Evolutionary conservation across 1,139 yeast genomes (phyloP), one percentile per base, ranked within the genome.

Genomic region (Suhomyces wounanorum): DNA sequence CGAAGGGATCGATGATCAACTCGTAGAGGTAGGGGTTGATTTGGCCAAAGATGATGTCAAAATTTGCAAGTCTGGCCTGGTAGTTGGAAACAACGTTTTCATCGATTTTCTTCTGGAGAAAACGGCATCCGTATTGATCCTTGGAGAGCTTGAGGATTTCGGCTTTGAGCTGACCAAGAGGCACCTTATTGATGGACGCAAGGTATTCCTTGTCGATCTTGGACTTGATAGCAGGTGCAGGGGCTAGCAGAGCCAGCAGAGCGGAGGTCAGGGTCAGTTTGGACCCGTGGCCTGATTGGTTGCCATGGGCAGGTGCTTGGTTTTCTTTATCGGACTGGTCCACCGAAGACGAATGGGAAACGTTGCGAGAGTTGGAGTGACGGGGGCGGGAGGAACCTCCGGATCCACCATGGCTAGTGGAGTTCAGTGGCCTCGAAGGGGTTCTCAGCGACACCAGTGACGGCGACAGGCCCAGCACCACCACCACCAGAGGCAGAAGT

Each of bases 71-170:
- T 45, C 81, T 60, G 21, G 64, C 55, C 44, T 68, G 69, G 52
- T 63, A 61, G 55, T 63, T 72, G 17, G 72, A 54, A 23, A 72
- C 61, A 53, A 56, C 43, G 56, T 71, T 72, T 51, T 75, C 79
- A 55, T 77, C 81, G 49, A 77, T 73, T 53, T 74, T 73, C 62
- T 75, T 75, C 52, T 77, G 81, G 38, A 77, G 66, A 55, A 76
- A 77, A 30, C 81, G 68, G 56, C 81, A 77, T 14, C 81, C 81
- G 55, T 76, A 73, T 58, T 77, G 81, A 55, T 77, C 81, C 58
- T 76, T 75, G 18, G 80, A 66, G 46, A 77, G 62, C 49, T 65
- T 66, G 43, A 77, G 62, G 44, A 77, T 73, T 33, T 72, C 75
- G 43, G 55, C 62, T 48, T 65, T 64, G 54, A 76, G 60, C 50